Evolutionary conservation across 2,329 filamentous ascomycete genomes (phyloP).

Genomic region (Emergomyces orientalis): DNA sequence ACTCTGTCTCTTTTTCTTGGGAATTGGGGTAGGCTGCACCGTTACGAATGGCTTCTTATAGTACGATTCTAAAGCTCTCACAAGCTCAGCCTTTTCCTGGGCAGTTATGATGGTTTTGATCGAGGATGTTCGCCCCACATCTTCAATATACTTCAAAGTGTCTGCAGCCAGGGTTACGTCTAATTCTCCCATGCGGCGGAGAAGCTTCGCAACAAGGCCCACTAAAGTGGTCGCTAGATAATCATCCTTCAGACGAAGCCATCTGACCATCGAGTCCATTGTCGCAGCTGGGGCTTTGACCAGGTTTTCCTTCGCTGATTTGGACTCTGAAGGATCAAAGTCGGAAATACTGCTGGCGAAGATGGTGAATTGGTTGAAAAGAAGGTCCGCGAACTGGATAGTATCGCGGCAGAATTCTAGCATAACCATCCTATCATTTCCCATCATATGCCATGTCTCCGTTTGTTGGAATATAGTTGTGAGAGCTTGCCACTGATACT

Average conservation of each 20-base stretch:
- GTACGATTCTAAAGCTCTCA: constrained; percentile 49
- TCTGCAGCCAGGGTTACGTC: constrained; percentile 59
- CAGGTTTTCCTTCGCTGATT: constrained; percentile 43
- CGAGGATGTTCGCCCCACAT: constrained; percentile 44
- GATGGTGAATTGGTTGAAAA: constrained; percentile 77
- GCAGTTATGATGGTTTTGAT: constrained; percentile 70
- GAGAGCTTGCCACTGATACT: constrained; percentile 69
- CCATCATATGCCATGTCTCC: constrained; percentile 65
- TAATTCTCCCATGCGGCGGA: constrained; percentile 69
- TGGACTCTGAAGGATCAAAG: constrained; percentile 32
- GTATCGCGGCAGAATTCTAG: constrained; percentile 88
- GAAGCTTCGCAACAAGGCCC: constrained; percentile 71
- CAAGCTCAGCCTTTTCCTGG: constrained; percentile 76
- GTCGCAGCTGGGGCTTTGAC: constrained; percentile 56
- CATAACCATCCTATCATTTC: constrained; percentile 67
- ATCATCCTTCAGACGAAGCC: constrained; percentile 80
- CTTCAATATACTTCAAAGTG: constrained; percentile 52
- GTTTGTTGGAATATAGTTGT: constrained; percentile 74
- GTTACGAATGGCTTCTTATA: constrained; percentile 38
- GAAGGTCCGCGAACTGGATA: constrained; percentile 82
- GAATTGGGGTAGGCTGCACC: constrained; percentile 27
- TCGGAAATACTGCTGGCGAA: constrained; percentile 61
- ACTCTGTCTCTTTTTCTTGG: constrained; percentile 39
- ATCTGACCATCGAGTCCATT: constrained; percentile 64
- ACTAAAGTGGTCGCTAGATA: constrained; percentile 79